phyloP scores from a whole-genome alignment of 495 filamentous ascomycete species.

The Lophiotrema nucula region DNA sequence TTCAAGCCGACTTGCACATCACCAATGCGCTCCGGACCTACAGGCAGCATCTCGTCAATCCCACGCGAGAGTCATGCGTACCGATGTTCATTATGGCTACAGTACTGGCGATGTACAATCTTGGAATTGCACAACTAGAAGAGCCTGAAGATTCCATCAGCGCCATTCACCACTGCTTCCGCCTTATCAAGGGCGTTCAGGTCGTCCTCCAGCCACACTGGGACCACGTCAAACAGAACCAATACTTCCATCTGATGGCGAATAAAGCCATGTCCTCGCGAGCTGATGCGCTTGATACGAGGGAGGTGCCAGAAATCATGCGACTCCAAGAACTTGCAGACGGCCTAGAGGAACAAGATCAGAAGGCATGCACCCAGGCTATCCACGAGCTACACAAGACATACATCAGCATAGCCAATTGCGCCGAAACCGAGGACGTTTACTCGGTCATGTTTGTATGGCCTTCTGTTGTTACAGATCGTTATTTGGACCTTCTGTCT shows the following conservation, averaged over 20 bases:
- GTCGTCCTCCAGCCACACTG: slow-evolving; percentile 8
- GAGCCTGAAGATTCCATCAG: slow-evolving; percentile 7
- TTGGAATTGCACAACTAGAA: slow-evolving; percentile 1
- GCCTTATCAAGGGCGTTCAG: slow-evolving; percentile 9
- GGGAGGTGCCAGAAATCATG: background rate
- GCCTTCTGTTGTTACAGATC: background rate
- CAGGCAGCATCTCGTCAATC: slow-evolving; percentile 3
- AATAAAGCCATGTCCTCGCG: too few relatives aligned
- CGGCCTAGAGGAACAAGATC: background rate
- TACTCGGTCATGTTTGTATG: background rate
- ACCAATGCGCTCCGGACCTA: background rate
- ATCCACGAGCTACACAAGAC: slow-evolving; percentile 11
- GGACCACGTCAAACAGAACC: background rate
- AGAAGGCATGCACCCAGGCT: background rate
- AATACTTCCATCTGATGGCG: background rate
- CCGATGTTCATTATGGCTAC: slow-evolving; percentile 16
- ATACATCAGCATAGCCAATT: slow-evolving; percentile 1
- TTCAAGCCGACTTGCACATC: slow-evolving; percentile 12
- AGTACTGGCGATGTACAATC: slow-evolving; percentile 6
- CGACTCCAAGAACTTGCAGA: slow-evolving; percentile 1
- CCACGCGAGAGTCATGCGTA: background rate
- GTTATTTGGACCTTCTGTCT: slow-evolving; percentile 2
- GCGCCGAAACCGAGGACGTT: background rate
- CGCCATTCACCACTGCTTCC: slow-evolving; percentile 15
- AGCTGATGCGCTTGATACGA: background rate